These are phyloP conservation scores for Talaromyces sp. DNA, from an alignment of 2,329 filamentous ascomycete genomes.

Conservation along the genomic window DNA sequence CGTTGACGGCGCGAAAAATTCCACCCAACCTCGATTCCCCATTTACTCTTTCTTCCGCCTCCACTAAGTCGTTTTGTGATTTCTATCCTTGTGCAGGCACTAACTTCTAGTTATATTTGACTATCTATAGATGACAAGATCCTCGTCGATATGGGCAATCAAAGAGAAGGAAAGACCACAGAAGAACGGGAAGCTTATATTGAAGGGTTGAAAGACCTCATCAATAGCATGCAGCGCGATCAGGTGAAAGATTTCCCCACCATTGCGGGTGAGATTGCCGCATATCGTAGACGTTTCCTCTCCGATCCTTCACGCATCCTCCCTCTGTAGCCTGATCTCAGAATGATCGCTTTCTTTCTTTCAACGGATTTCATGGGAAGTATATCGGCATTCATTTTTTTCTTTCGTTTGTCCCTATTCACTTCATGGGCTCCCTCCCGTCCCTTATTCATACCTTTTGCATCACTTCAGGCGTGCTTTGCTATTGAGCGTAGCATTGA, in stretches of 20 bases:
- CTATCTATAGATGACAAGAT: conserved; percentile 48
- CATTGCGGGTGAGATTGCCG: conserved; percentile 49
- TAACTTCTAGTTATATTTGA: conserved; percentile 18
- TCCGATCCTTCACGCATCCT: conserved; percentile 46
- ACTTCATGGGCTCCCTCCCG: conserved; percentile 8
- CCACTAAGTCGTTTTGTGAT: not conserved
- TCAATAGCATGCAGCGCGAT: conserved; percentile 48
- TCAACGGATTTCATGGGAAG: not conserved
- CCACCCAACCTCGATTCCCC: conserved; percentile 13
- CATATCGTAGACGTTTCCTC: conserved; percentile 51
- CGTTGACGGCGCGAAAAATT: conserved; percentile 48
- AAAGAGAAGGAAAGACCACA: conserved; percentile 45
- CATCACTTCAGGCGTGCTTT: conserved; percentile 20
- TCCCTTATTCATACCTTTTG: conserved; percentile 13
- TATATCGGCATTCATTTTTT: not conserved
- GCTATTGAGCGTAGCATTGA: conserved; percentile 23
- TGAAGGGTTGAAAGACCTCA: conserved; percentile 46
- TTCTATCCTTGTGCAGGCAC: conserved; percentile 6
- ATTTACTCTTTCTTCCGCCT: conserved; percentile 15
- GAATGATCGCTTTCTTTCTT: conserved; percentile 13
- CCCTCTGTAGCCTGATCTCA: conserved; percentile 38
- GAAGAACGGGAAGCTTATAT: conserved; percentile 45
- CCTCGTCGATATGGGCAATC: conserved; percentile 48
- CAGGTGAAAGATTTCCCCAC: conserved; percentile 51
- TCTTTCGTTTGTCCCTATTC: conserved; percentile 22